phyloP scores from a whole-genome alignment of 2,329 filamentous ascomycete species.

The Ceratocystis diversiconidia region DNA sequence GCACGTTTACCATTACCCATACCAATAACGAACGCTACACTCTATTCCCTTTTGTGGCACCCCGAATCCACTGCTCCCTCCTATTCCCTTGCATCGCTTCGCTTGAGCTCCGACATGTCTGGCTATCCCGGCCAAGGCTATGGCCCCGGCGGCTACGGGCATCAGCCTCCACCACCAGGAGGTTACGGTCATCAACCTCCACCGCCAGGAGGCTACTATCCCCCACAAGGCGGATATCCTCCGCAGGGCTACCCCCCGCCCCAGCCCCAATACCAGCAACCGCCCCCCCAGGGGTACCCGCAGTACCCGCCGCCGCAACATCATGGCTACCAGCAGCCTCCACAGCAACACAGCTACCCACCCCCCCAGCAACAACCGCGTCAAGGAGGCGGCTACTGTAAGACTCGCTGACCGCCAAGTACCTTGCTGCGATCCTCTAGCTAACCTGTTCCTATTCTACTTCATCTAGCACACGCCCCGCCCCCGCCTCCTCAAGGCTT shows the following conservation, averaged over 20 bases:
- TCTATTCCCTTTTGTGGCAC: background rate
- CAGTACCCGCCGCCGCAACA: constrained; percentile 8
- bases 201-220: constrained; percentile 20
- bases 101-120: constrained; percentile 9
- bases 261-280: constrained; percentile 8
- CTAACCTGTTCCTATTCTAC: constrained; percentile 28
- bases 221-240: constrained; percentile 17
- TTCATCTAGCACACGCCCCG: constrained; percentile 30
- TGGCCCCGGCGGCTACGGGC: constrained; percentile 19
- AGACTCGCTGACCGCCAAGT: background rate
- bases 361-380: constrained; percentile 3
- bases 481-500: constrained; percentile 51
- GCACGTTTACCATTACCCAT: background rate
- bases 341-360: background rate
- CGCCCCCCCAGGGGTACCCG: background rate
- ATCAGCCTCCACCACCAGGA: constrained; percentile 20
- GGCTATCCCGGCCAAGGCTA: constrained; percentile 19
- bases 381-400: background rate
- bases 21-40: too few relatives aligned
- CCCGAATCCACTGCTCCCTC: background rate
- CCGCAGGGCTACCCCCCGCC: constrained; percentile 14
- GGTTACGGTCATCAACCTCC: constrained; percentile 19
- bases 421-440: background rate
- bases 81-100: background rate
- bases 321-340: constrained; percentile 16